phyloP scores from a whole-genome alignment of 768 basidiomycete genomes.

The Podaxis sp. region DNA sequence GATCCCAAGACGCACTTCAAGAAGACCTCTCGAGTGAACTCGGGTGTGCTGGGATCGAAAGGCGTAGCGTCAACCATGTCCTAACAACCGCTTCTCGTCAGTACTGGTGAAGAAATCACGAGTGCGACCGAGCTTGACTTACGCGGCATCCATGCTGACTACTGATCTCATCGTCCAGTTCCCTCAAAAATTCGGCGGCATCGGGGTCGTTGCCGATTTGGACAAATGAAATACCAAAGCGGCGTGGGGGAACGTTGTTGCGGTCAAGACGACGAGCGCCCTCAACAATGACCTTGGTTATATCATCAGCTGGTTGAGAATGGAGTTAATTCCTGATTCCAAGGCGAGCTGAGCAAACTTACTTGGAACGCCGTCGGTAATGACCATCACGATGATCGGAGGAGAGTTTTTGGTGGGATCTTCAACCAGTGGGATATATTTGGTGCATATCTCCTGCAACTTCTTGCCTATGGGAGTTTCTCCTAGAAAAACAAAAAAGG shows the following conservation, averaged over 20 bases:
- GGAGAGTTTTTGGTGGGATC: slow-evolving; percentile 4
- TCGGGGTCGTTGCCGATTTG: slow-evolving; percentile 13
- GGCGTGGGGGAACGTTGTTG: neutral
- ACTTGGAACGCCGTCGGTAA: slow-evolving; percentile 15
- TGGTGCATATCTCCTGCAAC: slow-evolving; percentile 16
- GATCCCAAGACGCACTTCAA: slow-evolving; percentile 12
- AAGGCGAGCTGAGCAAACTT: neutral
- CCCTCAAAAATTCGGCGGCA: slow-evolving; percentile 12
- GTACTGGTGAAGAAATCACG: neutral
- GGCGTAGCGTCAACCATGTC: slow-evolving; percentile 13
- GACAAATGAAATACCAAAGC: slow-evolving; percentile 11
- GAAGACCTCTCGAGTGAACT: slow-evolving; percentile 9
- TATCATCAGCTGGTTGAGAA: slow-evolving; percentile 1
- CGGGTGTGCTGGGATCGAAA: neutral
- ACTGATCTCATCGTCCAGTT: slow-evolving; percentile 12
- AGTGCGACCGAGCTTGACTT: neutral
- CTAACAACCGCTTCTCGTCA: neutral
- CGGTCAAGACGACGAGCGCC: slow-evolving; percentile 11
- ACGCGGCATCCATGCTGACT: slow-evolving; percentile 1
- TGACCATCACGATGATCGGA: slow-evolving; percentile 10
- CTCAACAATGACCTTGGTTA: neutral
- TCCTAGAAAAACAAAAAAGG: slow-evolving; percentile 3
- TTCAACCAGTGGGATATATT: slow-evolving; percentile 19
- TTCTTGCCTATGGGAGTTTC: slow-evolving; percentile 18
- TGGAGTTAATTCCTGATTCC: neutral